Percentiles rank a stretch among this genome's conserved stretches.
These are phyloP conservation scores for Hygrocybe coccinea DNA, from an alignment of 768 basidiomycete species.

Conservation along the genomic window DNA sequence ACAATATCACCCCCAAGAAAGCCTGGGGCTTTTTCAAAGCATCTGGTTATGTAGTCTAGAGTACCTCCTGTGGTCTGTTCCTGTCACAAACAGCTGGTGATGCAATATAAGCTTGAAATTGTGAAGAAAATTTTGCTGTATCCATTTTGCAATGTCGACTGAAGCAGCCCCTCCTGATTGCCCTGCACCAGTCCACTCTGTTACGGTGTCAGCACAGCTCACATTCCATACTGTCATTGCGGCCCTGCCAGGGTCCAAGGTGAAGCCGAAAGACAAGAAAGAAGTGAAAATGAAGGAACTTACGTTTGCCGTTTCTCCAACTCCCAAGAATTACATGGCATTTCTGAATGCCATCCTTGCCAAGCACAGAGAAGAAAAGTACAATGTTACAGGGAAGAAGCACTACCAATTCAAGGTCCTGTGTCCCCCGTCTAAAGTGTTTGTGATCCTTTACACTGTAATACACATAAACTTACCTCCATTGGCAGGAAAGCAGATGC, in stretches of 20 bases:
- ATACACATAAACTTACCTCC: background rate
- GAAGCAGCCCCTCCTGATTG: background rate
- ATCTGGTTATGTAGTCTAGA: no score
- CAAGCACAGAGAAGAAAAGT: conserved; percentile 13
- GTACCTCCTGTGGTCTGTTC: no score
- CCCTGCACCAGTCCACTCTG: background rate
- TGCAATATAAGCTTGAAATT: conserved; percentile 7
- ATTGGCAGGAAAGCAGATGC: conserved; percentile 17
- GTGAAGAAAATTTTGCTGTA: background rate
- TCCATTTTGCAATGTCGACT: background rate
- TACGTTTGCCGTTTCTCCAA: background rate
- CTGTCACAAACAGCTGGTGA: conserved; percentile 13
- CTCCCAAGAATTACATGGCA: background rate
- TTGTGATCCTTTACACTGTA: background rate
- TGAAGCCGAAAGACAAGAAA: conserved; percentile 10
- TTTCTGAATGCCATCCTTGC: conserved; percentile 8
- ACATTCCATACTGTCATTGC: background rate
- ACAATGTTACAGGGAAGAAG: conserved; percentile 3
- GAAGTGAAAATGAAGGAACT: conserved; percentile 13
- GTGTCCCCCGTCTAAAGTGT: background rate
- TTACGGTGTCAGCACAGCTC: background rate
- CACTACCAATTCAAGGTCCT: conserved; percentile 9
- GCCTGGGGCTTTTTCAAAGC: conserved; percentile 13
- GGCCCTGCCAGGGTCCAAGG: background rate
- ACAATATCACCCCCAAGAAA: conserved; percentile 14